phyloP scores from a whole-genome alignment of 2,329 filamentous ascomycete genomes.

The Cladophialophora bantiana region DNA sequence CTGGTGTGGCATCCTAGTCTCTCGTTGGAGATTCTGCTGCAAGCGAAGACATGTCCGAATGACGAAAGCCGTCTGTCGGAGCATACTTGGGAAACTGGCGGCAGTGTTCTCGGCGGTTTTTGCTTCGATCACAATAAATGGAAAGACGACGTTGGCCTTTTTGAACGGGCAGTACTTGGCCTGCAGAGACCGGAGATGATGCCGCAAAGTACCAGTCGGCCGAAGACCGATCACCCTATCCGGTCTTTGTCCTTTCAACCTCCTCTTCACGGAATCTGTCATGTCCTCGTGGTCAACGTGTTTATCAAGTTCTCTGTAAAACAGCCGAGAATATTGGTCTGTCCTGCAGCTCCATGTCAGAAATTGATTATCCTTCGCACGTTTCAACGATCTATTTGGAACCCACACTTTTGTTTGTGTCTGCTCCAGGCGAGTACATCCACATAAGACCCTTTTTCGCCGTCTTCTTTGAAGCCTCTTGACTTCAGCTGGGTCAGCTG shows the following conservation, averaged over 20 bases:
- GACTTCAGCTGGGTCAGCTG: too few species aligned
- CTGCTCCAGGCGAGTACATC: too few species aligned
- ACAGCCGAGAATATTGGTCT: too few species aligned
- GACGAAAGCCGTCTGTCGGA: slow-evolving; percentile 41
- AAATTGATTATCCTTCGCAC: too few species aligned
- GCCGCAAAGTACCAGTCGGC: slow-evolving; percentile 6
- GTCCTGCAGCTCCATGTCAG: too few species aligned
- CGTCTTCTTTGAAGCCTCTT: too few species aligned
- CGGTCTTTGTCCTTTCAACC: background rate
- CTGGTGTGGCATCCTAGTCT: slow-evolving; percentile 9
- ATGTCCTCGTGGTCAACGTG: too few species aligned
- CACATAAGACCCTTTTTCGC: too few species aligned
- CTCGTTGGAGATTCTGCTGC: slow-evolving; percentile 35
- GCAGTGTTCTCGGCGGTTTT: slow-evolving; percentile 35
- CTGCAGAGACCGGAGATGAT: background rate
- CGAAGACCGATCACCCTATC: slow-evolving; percentile 19
- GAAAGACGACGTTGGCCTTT: slow-evolving; percentile 30
- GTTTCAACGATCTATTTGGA: too few species aligned
- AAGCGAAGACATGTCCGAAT: slow-evolving; percentile 39
- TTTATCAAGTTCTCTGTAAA: too few species aligned
- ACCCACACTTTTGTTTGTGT: too few species aligned
- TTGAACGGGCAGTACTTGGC: slow-evolving; percentile 3
- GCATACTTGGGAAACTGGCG: slow-evolving; percentile 33
- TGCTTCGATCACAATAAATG: slow-evolving; percentile 42
- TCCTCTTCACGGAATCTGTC: too few species aligned